Percentiles rank a stretch among this genome's conserved stretches.
phyloP scores from a whole-genome alignment of 2,329 filamentous ascomycete genomes.

The Cadophora sp. region DNA sequence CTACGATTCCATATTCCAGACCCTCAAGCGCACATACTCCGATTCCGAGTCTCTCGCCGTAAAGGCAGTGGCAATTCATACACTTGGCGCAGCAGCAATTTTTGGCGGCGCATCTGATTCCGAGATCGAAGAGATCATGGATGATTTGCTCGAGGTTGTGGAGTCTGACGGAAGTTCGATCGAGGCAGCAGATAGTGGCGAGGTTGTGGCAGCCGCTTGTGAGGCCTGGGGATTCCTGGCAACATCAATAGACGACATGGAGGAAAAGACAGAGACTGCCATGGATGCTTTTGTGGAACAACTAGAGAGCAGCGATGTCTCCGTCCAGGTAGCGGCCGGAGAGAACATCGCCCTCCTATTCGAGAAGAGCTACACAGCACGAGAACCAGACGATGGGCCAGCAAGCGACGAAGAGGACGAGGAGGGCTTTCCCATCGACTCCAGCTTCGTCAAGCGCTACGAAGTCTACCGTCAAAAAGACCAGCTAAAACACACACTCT shows the following conservation, averaged over 20 bases:
- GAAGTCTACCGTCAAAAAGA: slow-evolving; percentile 69
- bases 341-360: slow-evolving; percentile 76
- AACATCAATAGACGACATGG: slow-evolving; percentile 69
- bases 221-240: slow-evolving; percentile 74
- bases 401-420: slow-evolving; percentile 53
- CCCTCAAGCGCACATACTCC: slow-evolving; percentile 65
- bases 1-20: slow-evolving; percentile 62
- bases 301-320: slow-evolving; percentile 65
- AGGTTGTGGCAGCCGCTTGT: slow-evolving; percentile 68
- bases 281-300: slow-evolving; percentile 75
- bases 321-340: slow-evolving; percentile 72
- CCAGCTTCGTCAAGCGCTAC: slow-evolving; percentile 66
- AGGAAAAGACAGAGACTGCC: slow-evolving; percentile 67
- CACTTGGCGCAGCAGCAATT: slow-evolving; percentile 65
- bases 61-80: slow-evolving; percentile 72
- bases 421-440: slow-evolving; percentile 45
- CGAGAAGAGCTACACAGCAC: slow-evolving; percentile 63
- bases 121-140: slow-evolving; percentile 69
- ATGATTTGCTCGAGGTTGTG: slow-evolving; percentile 69
- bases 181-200: slow-evolving; percentile 65
- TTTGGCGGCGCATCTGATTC: slow-evolving; percentile 70
- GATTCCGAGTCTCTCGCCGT: slow-evolving; percentile 62
- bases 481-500: slow-evolving; percentile 64
- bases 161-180: slow-evolving; percentile 71
- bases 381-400: slow-evolving; percentile 54